Conservation (phyloP, 495 filamentous ascomycete genomes). For the Aspergillus baeticus region DNA sequence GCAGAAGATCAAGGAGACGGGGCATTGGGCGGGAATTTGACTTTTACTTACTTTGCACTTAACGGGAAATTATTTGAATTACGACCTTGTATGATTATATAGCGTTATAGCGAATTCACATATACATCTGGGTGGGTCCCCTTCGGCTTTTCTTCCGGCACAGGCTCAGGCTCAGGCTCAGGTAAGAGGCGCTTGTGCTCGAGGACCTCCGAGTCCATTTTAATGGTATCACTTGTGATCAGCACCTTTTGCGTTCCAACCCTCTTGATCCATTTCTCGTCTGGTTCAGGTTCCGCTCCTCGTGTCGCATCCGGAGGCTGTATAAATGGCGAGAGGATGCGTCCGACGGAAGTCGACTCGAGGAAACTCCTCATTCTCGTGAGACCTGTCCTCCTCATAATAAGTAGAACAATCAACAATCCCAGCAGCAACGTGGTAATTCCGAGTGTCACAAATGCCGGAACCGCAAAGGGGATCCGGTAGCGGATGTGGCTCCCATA, state of each 20-base stretch:
- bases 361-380: neutral
- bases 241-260: neutral
- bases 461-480: conserved; percentile 31
- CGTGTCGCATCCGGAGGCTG: neutral
- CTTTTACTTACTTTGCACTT: too few species aligned
- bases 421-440: neutral
- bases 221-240: neutral
- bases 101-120: too few species aligned
- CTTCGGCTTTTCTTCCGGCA: neutral
- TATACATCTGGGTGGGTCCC: too few species aligned
- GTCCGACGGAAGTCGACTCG: conserved; percentile 4
- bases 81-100: too few species aligned
- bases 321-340: neutral
- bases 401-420: neutral
- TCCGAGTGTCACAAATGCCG: conserved; percentile 20
- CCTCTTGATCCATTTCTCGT: neutral
- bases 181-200: too few species aligned
- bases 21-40: conserved; percentile 13
- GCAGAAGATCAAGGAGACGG: conserved; percentile 10
- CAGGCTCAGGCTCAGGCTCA: neutral
- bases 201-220: neutral
- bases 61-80: too few species aligned
- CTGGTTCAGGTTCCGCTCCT: neutral
- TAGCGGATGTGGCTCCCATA: conserved; percentile 27
- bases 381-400: neutral